Percentiles rank a stretch among this genome's conserved stretches.
These are phyloP conservation scores for Moesziomyces sp. DNA, from an alignment of 1,284 basidiomycete species.

Conservation along the genomic window DNA sequence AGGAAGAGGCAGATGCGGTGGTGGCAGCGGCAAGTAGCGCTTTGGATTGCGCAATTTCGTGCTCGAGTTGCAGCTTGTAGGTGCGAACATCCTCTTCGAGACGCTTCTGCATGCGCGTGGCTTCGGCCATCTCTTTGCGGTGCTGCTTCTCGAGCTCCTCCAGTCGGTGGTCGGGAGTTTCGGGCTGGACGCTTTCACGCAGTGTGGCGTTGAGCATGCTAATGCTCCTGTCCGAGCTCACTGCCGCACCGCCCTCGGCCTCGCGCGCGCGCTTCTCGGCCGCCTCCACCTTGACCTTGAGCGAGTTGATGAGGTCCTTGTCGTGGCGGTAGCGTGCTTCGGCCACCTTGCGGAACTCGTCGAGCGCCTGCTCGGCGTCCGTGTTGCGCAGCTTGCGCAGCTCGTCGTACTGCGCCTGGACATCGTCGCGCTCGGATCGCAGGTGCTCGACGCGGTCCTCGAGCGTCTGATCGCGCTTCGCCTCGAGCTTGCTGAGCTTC, in stretches of 20 bases:
- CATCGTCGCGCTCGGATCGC: conserved; percentile 52
- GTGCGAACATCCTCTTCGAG: conserved; percentile 41
- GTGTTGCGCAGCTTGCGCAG: conserved; percentile 58
- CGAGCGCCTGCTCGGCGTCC: conserved; percentile 51
- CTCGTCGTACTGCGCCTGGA: conserved; percentile 63
- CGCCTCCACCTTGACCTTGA: conserved; percentile 50
- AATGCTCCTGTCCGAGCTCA: conserved; percentile 28
- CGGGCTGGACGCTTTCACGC: conserved; percentile 33
- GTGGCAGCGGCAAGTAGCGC: conserved; percentile 20
- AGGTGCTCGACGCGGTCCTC: conserved; percentile 45
- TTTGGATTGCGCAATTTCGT: conserved; percentile 45
- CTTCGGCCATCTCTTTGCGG: conserved; percentile 31
- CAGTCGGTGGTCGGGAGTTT: conserved; percentile 8
- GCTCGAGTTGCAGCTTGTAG: conserved; percentile 48
- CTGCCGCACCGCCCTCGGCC: conserved; percentile 7
- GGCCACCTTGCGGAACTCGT: conserved; percentile 53
- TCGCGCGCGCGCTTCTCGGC: conserved; percentile 38
- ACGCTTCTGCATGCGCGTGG: conserved; percentile 10
- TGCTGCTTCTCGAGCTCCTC: conserved; percentile 41
- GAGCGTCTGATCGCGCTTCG: conserved; percentile 49
- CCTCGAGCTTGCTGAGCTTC: conserved; percentile 33
- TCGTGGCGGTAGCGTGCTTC: conserved; percentile 54
- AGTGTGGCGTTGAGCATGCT: conserved; percentile 39
- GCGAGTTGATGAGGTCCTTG: conserved; percentile 39
- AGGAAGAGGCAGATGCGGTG: conserved; percentile 4